phyloP scores from a whole-genome alignment of 83 land plant species.

The Thuja plicata region DNA sequence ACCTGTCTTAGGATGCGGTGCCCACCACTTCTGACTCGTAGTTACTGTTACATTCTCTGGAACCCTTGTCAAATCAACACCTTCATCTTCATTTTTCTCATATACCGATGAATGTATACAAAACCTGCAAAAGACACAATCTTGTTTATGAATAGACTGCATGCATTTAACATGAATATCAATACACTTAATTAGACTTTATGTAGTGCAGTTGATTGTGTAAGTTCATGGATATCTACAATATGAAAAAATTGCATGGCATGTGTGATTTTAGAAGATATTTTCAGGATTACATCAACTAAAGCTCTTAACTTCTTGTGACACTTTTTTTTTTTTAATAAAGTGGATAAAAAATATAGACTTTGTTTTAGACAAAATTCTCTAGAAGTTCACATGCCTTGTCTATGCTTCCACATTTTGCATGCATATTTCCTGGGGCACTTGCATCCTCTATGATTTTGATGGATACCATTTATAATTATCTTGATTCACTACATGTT shows the following conservation, averaged over 20 bases:
- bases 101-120: not conserved
- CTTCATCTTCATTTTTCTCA: constrained; percentile 50
- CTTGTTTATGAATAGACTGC: not conserved
- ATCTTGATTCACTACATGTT: no score
- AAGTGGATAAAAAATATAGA: not conserved
- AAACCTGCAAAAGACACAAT: not conserved
- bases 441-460: no score
- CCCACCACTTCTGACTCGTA: constrained; percentile 45
- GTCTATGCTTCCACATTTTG: no score
- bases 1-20: constrained; percentile 53
- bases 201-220: not conserved
- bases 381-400: no score
- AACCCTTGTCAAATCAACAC: constrained; percentile 24
- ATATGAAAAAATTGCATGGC: not conserved
- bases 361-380: not conserved
- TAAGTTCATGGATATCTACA: not conserved
- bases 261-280: no score
- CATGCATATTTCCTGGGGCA: no score
- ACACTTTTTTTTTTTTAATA: not conserved
- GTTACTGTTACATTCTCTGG: constrained; percentile 37
- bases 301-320: not conserved
- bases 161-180: not conserved
- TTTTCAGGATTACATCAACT: not conserved
- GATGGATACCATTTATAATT: no score
- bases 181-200: not conserved